These are phyloP conservation scores for Silybum marianum DNA, from an alignment of 129 eudicot species.

Conservation along the genomic window DNA sequence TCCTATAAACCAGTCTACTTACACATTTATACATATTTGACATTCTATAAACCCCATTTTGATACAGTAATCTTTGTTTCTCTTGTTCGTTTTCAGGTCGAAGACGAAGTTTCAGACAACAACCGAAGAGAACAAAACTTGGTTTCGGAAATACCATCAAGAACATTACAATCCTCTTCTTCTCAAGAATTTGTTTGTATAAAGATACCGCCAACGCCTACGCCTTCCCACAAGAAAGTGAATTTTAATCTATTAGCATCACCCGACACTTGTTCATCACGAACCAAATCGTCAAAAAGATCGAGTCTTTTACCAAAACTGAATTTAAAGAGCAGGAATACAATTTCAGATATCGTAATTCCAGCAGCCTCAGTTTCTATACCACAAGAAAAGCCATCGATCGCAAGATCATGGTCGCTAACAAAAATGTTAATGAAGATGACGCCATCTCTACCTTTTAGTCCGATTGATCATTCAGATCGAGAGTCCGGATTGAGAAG, in stretches of 20 bases:
- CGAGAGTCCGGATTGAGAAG: conserved; percentile 46
- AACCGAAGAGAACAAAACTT: conserved; percentile 50
- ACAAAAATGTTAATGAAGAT: conserved; percentile 67
- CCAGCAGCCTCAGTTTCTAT: conserved; percentile 29
- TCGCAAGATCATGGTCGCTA: conserved; percentile 70
- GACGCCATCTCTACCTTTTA: conserved; percentile 65
- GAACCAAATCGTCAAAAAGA: conserved; percentile 50
- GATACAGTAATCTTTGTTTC: neutral
- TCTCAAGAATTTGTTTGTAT: conserved; percentile 59
- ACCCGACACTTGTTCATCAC: conserved; percentile 47
- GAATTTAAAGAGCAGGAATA: conserved; percentile 41
- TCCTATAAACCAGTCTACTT: too few species aligned
- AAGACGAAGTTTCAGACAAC: neutral
- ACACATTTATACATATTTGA: neutral
- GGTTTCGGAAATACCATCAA: conserved; percentile 62
- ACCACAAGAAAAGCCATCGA: conserved; percentile 58
- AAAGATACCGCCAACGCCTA: conserved; percentile 59
- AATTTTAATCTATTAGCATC: conserved; percentile 45
- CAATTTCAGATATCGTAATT: conserved; percentile 45
- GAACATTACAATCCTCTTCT: conserved; percentile 51
- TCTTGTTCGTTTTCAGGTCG: conserved; percentile 27
- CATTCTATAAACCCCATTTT: neutral
- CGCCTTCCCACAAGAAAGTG: conserved; percentile 64
- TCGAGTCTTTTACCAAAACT: conserved; percentile 49
- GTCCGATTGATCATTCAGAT: conserved; percentile 43